Evolutionary conservation across 2,329 filamentous ascomycete genomes (phyloP), one percentile per base, ranked within the genome.

Genomic region (Penicillium sp.): DNA sequence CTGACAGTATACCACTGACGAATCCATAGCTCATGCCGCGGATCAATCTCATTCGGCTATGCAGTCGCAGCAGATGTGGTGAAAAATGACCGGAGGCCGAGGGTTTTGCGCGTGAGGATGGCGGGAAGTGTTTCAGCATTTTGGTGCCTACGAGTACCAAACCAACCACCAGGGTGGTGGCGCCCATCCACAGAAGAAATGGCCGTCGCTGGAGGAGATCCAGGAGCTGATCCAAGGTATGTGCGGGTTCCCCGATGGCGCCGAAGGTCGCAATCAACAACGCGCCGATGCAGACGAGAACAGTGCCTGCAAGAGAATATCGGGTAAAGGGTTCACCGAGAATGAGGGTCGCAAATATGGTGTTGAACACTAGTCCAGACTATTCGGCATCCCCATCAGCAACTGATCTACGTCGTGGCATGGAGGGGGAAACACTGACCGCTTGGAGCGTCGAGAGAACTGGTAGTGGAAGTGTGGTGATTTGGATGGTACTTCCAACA

Each of bases 351-450:
- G 93, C 93, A 77, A 94, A 95, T 69, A 97, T 88, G 50, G 91
- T 95, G 75, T 98, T 98, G 77, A 98, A 98, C 54, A 98, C 93
- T 48, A 98, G 78, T 39, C 93, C 93, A 3, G 91, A 95, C 66
- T 79, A 59, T 51, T 49, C 29, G 28, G 17, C 15, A 31, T n/a
- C 31, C 22, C 13, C 41, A 37, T 49, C 55, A 54, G 59, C 51
- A 34, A 51, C 21, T 47, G 33, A 47, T 33, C 21, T 38, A 9
- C 39, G 39, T 37, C 52, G 9, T 21, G 40, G 40, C 47, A 39
- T 37, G 31, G 22, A 45, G 38, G 31, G 40, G 34, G 43, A n/a
- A 34, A 43, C 32, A 66, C 73, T 60, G 69, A 78, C 76, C 17
- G 91, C 91, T 73, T 98, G 93, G 33, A 98, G 76, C 1, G 93